Evolutionary conservation across 2,329 filamentous ascomycete genomes (phyloP).

Genomic region (Scleromitrula shiraiana): DNA sequence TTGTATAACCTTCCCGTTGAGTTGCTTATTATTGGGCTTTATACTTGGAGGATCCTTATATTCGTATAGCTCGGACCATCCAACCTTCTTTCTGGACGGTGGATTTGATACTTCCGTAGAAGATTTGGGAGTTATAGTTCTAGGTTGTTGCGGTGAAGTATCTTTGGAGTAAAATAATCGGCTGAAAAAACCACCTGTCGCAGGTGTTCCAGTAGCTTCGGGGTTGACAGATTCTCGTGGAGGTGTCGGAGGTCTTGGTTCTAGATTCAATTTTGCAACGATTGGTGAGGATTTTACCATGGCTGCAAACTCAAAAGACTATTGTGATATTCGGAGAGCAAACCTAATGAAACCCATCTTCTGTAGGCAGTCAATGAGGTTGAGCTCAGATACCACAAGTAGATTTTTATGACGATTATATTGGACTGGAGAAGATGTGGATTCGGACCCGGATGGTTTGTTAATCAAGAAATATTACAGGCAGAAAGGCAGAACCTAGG

Average conservation of each 20-base stretch:
- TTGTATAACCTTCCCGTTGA: constrained; percentile 9
- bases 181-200: constrained; percentile 24
- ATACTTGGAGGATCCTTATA: constrained; percentile 40
- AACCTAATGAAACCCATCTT: constrained; percentile 8
- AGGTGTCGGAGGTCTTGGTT: constrained; percentile 57
- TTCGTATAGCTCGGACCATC: constrained; percentile 50
- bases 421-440: background rate
- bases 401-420: background rate
- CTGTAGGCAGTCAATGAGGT: background rate
- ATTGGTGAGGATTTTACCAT: constrained; percentile 26
- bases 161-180: constrained; percentile 9
- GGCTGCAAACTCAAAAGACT: constrained; percentile 22
- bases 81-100: constrained; percentile 45
- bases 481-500: background rate
- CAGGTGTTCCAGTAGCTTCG: constrained; percentile 26
- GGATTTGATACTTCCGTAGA: constrained; percentile 29
- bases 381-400: too few relatives aligned
- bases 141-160: constrained; percentile 9
- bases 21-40: constrained; percentile 13
- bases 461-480: too few relatives aligned
- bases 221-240: constrained; percentile 38
- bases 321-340: background rate
- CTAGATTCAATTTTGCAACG: constrained; percentile 37
- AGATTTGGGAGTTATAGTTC: constrained; percentile 23
- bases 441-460: constrained; percentile 3